Conservation (phyloP, 2,329 filamentous ascomycete species). For the Colletotrichum sp. region DNA sequence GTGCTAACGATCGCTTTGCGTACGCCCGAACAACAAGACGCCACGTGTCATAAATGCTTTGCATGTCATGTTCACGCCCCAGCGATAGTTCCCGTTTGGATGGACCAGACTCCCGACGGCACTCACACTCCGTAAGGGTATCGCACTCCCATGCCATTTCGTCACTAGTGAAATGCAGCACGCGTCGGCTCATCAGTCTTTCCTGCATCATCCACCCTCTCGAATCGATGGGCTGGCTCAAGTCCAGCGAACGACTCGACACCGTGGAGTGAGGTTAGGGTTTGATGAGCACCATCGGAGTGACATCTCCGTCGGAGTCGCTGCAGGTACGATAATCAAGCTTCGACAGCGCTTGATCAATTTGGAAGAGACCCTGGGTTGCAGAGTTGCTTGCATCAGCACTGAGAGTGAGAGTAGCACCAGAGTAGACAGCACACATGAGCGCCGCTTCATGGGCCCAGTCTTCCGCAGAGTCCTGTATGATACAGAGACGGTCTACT, state of each 20-base stretch:
- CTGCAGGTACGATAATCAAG: not conserved
- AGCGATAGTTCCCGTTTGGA: not conserved
- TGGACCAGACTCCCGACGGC: not conserved
- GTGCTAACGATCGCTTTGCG: not conserved
- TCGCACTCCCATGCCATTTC: not conserved
- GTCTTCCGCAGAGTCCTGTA: not conserved
- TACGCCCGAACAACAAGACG: not conserved
- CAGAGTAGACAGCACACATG: not conserved
- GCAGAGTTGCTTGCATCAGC: not conserved
- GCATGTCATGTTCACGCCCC: not conserved
- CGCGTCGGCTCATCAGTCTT: not conserved
- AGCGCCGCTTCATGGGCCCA: not conserved
- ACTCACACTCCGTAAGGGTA: not conserved
- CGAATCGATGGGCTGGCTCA: not conserved
- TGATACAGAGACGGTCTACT: not conserved
- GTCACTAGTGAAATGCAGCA: not conserved
- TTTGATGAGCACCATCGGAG: not conserved
- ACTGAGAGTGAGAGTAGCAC: not conserved
- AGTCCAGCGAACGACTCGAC: not conserved
- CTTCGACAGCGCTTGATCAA: not conserved
- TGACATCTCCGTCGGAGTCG: not conserved
- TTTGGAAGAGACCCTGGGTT: not conserved
- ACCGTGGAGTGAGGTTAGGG: not conserved
- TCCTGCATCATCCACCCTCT: not conserved
- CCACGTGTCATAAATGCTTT: not conserved